Percentiles rank a stretch among this genome's conserved stretches.
Conservation (phyloP, 1,284 basidiomycete genomes). For the Apiotrichum mycotoxinovorans region DNA sequence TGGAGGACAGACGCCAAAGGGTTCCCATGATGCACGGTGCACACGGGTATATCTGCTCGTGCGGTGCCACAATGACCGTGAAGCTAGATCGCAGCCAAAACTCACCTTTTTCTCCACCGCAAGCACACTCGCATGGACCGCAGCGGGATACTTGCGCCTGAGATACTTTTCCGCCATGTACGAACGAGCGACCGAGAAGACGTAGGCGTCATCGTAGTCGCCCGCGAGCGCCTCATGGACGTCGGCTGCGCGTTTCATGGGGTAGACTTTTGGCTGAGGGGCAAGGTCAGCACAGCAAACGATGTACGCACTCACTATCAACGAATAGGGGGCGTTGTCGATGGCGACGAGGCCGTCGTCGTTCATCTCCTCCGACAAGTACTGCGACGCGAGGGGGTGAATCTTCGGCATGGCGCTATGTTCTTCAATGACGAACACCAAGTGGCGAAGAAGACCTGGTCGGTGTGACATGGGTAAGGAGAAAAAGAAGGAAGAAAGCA, state of each 20-base stretch:
- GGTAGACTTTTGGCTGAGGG: background rate
- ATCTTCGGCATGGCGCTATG: background rate
- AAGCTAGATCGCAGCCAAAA: background rate
- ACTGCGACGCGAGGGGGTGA: background rate
- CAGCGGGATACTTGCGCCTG: background rate
- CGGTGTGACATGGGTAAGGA: no score
- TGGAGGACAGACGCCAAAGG: no score
- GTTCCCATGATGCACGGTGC: no score
- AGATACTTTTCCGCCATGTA: conserved; percentile 3
- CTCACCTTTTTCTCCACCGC: background rate
- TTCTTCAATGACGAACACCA: no score
- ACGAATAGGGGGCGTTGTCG: background rate
- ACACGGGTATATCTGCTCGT: background rate
- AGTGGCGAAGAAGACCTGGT: no score
- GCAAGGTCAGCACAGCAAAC: background rate
- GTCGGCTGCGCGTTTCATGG: background rate
- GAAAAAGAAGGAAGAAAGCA: no score
- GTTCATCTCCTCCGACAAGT: background rate
- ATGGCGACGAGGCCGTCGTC: background rate
- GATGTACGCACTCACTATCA: background rate
- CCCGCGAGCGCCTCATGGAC: background rate
- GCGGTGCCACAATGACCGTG: no score
- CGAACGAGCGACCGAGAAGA: background rate
- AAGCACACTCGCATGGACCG: background rate
- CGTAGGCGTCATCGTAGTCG: background rate